These are phyloP conservation scores for Tulasnella sp. DNA, from an alignment of 768 basidiomycete species.

Conservation along the genomic window DNA sequence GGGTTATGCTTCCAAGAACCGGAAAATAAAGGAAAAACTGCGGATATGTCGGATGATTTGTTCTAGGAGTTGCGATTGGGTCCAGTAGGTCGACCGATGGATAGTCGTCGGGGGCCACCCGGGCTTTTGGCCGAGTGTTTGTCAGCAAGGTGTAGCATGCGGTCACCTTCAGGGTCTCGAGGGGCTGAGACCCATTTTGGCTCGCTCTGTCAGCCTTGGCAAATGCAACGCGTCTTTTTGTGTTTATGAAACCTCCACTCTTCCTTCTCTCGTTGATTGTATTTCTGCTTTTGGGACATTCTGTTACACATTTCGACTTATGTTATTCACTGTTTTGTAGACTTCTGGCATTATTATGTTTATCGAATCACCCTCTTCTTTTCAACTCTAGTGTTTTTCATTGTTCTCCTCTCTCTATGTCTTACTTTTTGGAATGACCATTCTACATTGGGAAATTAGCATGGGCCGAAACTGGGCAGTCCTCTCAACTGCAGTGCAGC, in stretches of 20 bases:
- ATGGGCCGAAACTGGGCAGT: neutral
- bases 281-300: neutral
- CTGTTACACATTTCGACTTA: neutral
- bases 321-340: neutral
- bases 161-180: neutral
- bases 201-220: neutral
- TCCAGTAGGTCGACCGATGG: neutral
- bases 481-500: neutral
- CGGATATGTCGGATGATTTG: neutral
- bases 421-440: neutral
- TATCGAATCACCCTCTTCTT: too few species aligned
- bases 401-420: neutral
- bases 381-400: too few species aligned
- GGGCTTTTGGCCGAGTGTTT: neutral
- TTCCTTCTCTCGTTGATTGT: neutral
- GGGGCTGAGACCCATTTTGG: neutral
- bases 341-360: neutral
- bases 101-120: neutral
- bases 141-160: neutral
- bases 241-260: neutral
- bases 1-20: neutral
- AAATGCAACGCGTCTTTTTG: neutral
- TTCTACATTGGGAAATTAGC: neutral
- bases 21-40: neutral
- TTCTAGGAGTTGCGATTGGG: neutral